Base-by-base conservation (phyloP, 1,284 basidiomycete species). In the Tylopilus microsporus region DNA sequence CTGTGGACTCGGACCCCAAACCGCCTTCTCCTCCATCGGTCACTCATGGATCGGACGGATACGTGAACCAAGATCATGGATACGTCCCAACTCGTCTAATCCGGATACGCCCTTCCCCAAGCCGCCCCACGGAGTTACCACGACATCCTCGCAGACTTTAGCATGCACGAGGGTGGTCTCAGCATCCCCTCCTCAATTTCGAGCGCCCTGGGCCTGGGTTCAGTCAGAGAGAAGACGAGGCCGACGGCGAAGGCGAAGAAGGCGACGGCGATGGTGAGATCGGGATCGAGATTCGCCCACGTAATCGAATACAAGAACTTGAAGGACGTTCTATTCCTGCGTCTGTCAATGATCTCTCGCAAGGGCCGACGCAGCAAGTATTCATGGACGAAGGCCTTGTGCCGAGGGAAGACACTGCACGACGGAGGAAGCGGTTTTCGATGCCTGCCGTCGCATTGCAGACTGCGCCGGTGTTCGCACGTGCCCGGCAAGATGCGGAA, bases 391-490 rank as follows among this genome's bases (percentile, higher is more conserved):
- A 64, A 3, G 49, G 19, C 2, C 39, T 49, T 21, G 32, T 25
- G 39, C 49, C 66, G 16, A 65, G 58, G 62, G 88, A 88, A 67
- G 79, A 86, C 62, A 88, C 86, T 0, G 79, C 79, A 51, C 74
- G 85, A 63, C 72, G 81, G 65, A 77, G 77, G 65, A 87, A 89
- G 68, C 79, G 88, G 39, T 89, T 89, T 66, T 90, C 88, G 49
- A 64, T 87, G 58, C 87, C 88, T 55, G 86, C 86, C 13, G 76
- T 91, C 43, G 87, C 85, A 42, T 63, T 91, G 68, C 87, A 90
- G 64, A 83, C 84, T 42, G 83, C 82, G 39, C 82, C 80, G n/a
- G 87, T 91, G 11, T 86, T 84, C 49, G 79, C 85, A 25, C 78
- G 82, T 16, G 80, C 82, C 2, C 62, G 70, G 4, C 60, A 62